phyloP scores from a whole-genome alignment of 2,329 filamentous ascomycete species.

The Myotisia sp. region DNA sequence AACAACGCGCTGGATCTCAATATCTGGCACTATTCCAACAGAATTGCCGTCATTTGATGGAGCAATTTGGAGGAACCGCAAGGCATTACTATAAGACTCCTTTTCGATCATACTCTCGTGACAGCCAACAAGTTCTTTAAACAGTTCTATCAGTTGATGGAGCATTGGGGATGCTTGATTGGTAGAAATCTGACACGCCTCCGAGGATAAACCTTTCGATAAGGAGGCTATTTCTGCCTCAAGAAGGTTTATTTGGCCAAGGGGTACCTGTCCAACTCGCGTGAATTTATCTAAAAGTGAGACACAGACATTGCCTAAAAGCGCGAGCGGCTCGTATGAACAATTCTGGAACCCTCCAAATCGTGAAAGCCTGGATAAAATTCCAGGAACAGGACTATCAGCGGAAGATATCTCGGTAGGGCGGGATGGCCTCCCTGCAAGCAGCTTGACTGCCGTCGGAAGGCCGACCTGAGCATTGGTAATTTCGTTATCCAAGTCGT shows the following conservation, averaged over 20 bases:
- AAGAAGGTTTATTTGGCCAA: conserved; percentile 49
- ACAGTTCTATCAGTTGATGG: conserved; percentile 29
- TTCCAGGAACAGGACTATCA: conserved; percentile 21
- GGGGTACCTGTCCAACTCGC: conserved; percentile 37
- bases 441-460: conserved; percentile 21
- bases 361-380: conserved; percentile 24
- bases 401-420: conserved; percentile 22
- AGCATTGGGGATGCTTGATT: conserved; percentile 40
- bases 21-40: too few relatives aligned
- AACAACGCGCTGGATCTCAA: too few relatives aligned
- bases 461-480: conserved; percentile 14
- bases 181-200: conserved; percentile 36
- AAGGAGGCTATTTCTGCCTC: conserved; percentile 51
- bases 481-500: conserved; percentile 21
- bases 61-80: conserved; percentile 16
- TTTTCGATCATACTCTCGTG: conserved; percentile 24
- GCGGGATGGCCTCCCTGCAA: conserved; percentile 25
- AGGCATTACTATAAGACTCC: conserved; percentile 16
- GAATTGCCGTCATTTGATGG: too few relatives aligned
- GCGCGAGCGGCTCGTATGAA: conserved; percentile 28
- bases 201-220: conserved; percentile 40
- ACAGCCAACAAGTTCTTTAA: conserved; percentile 21
- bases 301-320: conserved; percentile 36
- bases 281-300: conserved; percentile 44
- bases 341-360: conserved; percentile 22